A percentile compares a stretch with the other conserved stretches of the same genome.
These are phyloP conservation scores for Fraxinus quadrangulata DNA, from an alignment of 257 asterid species.

Conservation along the genomic window DNA sequence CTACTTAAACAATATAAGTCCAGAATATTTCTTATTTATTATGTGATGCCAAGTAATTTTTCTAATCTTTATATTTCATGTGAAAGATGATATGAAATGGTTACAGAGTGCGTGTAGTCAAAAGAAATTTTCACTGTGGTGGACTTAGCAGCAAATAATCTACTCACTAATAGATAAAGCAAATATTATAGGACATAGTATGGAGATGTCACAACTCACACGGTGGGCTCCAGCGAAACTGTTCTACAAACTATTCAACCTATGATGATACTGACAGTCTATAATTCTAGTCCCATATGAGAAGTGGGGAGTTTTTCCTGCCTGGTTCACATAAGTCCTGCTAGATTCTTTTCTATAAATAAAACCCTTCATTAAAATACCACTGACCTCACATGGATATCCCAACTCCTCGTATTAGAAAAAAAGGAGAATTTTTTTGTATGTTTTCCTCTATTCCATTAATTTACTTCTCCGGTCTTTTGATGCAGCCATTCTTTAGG, in stretches of 20 bases:
- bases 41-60: conserved; percentile 1
- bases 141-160: neutral
- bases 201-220: neutral
- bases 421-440: neutral
- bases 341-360: too few relatives aligned
- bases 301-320: too few relatives aligned
- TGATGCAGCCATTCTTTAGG: neutral
- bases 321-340: too few relatives aligned
- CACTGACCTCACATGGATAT: neutral
- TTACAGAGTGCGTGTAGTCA: neutral
- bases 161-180: neutral
- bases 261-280: neutral
- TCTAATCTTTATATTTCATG: neutral
- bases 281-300: too few relatives aligned
- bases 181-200: neutral
- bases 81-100: neutral
- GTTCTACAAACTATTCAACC: neutral
- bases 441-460: neutral
- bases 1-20: neutral
- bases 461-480: neutral
- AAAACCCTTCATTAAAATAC: too few relatives aligned
- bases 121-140: neutral
- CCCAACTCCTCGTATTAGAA: neutral
- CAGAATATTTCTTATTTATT: neutral
- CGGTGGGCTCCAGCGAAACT: neutral